Evolutionary conservation across 805 yeast species (phyloP), one percentile per base, ranked within the genome.

Genomic region (Yamadazyma paraphyllophila): DNA sequence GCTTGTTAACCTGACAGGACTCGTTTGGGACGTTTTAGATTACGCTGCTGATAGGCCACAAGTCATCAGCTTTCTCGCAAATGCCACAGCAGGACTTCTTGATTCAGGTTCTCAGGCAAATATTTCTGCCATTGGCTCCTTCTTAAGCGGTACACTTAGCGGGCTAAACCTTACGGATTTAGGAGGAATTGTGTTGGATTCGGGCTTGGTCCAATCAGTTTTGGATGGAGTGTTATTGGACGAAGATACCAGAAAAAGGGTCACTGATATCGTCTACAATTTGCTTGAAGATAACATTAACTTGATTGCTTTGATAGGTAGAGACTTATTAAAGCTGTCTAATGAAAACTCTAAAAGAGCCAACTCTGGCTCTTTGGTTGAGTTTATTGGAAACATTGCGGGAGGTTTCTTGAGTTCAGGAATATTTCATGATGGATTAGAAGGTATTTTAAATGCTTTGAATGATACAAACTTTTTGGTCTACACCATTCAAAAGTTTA

Each of bases 401-500:
- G 56, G 61, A 7, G 42, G 63, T 1, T 49, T 66, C 20, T 56
- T 71, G 41, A 44, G 53, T 29, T 69, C 75, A 1, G 45, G 52
- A 16, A 27, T 63, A 6, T 59, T 68, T 26, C 50, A 52, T 31
- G 46, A 54, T 26, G 53, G 58, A n/a, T 58, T 65, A 41, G 49
- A 49, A n/a, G 69, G 59, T 35, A 45, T 57, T 9, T 51, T 66
- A 32, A 52, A 57, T 36, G 71, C 74, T 8, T 60, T 71, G 45
- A 71, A 71, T 56, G 67, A 69, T 48, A 71, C 76, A 5, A 72
- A 70, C 11, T 57, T 71, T 39, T 65, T 62, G 13, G 67, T 68
- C 9, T 66, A 69, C 52, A 59, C 64, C 9, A 54, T 66, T n/a
- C 69, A 71, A 53, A 49, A 63, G 33, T 58, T 67, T 46, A 49